These are phyloP conservation scores for Arthrobotrys musiformis DNA, from an alignment of 2,329 filamentous ascomycete species.

Conservation along the genomic window DNA sequence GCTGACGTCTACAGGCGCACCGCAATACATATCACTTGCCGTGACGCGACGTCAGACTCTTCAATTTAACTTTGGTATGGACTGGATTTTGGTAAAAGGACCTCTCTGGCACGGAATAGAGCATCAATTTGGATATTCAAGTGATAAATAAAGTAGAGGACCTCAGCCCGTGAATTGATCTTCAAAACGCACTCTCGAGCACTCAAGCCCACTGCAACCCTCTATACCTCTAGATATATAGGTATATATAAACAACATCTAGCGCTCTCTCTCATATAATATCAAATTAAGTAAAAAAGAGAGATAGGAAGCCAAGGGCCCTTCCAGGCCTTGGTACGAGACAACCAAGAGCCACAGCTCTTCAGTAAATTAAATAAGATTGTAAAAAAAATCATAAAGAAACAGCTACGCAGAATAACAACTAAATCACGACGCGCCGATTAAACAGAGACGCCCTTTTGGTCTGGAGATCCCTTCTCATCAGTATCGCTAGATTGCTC, in stretches of 20 bases:
- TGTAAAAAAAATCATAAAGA: conserved; percentile 19
- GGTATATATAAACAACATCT: too few relatives aligned
- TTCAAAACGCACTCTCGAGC: background rate
- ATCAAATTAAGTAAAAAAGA: background rate
- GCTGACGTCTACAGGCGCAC: too few relatives aligned
- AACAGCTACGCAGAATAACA: background rate
- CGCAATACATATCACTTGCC: too few relatives aligned
- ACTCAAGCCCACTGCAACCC: background rate
- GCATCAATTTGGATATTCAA: background rate
- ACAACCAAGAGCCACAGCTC: conserved; percentile 15
- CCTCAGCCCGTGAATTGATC: background rate
- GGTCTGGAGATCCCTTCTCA: conserved; percentile 28
- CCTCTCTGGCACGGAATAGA: too few relatives aligned
- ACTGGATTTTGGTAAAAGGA: too few relatives aligned
- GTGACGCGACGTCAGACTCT: too few relatives aligned
- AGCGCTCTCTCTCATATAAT: background rate
- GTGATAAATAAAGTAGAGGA: background rate
- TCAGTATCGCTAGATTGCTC: conserved; percentile 47
- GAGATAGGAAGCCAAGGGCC: too few relatives aligned
- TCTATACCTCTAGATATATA: background rate
- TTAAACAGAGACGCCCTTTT: conserved; percentile 38
- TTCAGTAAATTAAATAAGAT: conserved; percentile 29
- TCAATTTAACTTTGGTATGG: too few relatives aligned
- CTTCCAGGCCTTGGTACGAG: too few relatives aligned
- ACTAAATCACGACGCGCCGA: background rate